Evolutionary conservation across 2,329 filamentous ascomycete genomes (phyloP).

Genomic region (Tolypocladium sp.): DNA sequence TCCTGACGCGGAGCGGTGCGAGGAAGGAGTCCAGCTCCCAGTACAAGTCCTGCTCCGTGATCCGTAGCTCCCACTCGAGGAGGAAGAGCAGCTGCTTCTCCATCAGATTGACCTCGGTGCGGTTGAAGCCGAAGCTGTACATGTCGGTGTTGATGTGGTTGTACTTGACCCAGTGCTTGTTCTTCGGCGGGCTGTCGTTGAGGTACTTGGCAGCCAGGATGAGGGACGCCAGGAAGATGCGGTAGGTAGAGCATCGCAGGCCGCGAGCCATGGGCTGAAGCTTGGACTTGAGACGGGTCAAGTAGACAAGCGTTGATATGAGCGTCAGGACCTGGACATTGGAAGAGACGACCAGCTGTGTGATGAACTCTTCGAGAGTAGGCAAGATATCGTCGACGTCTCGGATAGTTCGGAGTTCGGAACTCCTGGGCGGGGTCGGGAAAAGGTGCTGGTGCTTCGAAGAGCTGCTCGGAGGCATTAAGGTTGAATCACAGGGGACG

Average conservation of each 20-base stretch:
- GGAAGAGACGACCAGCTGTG: too few species aligned
- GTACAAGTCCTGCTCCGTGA: constrained; percentile 79
- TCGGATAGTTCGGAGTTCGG: constrained; percentile 53
- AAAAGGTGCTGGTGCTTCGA: constrained; percentile 23
- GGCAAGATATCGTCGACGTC: too few species aligned
- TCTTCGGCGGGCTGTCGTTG: constrained; percentile 97
- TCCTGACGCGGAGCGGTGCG: constrained; percentile 63
- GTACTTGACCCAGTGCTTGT: constrained; percentile 99
- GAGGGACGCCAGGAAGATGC: constrained; percentile 62
- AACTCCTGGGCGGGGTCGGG: constrained; percentile 42
- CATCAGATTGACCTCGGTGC: constrained; percentile 98
- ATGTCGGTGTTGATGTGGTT: constrained; percentile 60
- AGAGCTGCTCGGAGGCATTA: constrained; percentile 37
- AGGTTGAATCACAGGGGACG: constrained; percentile 64
- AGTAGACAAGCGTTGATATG: too few species aligned
- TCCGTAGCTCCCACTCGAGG: constrained; percentile 86
- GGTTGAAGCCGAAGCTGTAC: constrained; percentile 77
- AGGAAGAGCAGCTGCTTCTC: constrained; percentile 96
- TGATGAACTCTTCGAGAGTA: too few species aligned
- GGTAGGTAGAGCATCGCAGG: too few species aligned
- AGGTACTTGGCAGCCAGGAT: constrained; percentile 92
- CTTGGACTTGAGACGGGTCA: too few species aligned
- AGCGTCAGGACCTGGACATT: too few species aligned
- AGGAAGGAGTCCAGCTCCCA: constrained; percentile 81
- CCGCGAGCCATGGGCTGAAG: too few species aligned